Percentiles rank a stretch among this genome's conserved stretches.
phyloP scores from a whole-genome alignment of 2,329 filamentous ascomycete genomes.

The Leptographium procerum region DNA sequence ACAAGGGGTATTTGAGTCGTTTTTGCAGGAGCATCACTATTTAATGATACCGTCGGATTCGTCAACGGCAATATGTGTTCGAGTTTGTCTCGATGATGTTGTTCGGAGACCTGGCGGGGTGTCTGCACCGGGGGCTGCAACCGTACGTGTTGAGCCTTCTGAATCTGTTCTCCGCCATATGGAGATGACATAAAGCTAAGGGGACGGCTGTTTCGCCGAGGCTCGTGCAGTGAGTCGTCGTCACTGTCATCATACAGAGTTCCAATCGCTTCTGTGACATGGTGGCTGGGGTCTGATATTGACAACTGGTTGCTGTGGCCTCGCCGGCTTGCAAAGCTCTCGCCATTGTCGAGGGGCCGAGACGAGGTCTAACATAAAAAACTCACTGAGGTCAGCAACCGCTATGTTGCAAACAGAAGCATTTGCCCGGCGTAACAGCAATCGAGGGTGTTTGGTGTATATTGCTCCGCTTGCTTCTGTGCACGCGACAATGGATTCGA shows the following conservation, averaged over 20 bases:
- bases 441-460: neutral
- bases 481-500: neutral
- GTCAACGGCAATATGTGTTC: neutral
- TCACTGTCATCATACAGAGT: conserved; percentile 76
- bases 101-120: conserved; percentile 14
- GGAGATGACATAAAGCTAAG: conserved; percentile 61
- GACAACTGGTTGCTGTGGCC: conserved; percentile 48
- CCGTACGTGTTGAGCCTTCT: conserved; percentile 15
- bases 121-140: neutral
- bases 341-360: conserved; percentile 44
- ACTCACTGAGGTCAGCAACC: neutral
- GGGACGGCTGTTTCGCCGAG: conserved; percentile 47
- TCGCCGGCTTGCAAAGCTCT: conserved; percentile 46
- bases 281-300: conserved; percentile 81
- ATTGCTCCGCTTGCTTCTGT: too few species aligned
- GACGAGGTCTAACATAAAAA: conserved; percentile 39
- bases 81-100: neutral
- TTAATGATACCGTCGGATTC: conserved; percentile 11
- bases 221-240: conserved; percentile 41
- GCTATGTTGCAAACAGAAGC: neutral
- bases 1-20: conserved; percentile 29
- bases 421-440: neutral
- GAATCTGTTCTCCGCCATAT: conserved; percentile 40
- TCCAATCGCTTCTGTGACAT: conserved; percentile 88
- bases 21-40: conserved; percentile 24